Base-by-base conservation (phyloP, 225 moss, liverwort and hornwort genomes). In the Polytrichum commune region DNA sequence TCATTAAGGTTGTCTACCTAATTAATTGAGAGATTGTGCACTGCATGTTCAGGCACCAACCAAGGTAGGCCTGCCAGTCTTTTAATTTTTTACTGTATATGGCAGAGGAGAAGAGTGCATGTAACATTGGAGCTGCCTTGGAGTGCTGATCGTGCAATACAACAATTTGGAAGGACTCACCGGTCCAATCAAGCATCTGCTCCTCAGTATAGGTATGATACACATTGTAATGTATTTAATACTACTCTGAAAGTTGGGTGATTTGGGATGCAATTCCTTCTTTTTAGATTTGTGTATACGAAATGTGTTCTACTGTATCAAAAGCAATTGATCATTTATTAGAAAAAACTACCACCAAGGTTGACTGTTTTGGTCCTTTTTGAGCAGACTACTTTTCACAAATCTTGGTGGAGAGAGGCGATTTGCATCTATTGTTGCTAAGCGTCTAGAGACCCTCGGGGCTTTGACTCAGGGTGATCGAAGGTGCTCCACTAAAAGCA, bases 121-220 rank as follows among this genome's bases (percentile, higher is more conserved):
- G 65, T 99, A 54, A 99, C 98, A 5, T 78, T 99, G 78, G 98
- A 99, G 85, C 91, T 99, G 63, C 95, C 98, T 55, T 99, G 98
- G 98, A 99, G 98, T 81, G 98, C 98, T 28, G 98, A 99, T 81
- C 92, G 98, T 78, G 98, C 98, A 26, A 99, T 99, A 73, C 98
- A 99, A 77, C 98, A 99, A 77, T 99, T 99, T 83, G 98, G 98
- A 76, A 95, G 98, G 80, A 99, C 98, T 68, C 98, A 99, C 64
- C 93, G 98, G 65, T 99, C 98, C 65, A 99, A 99, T 64, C 98
- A 99, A 82, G 86, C 98, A 74, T 91, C 95, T 77, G 98, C 96
- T 79, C 96, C 96, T 72, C 93, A 93, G 76, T 96, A 96, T 78
- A 84, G 98, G 90, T 91, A 76, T 33, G 33, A 33, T 33, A 7